phyloP scores from a whole-genome alignment of 2,329 filamentous ascomycete species.

The Pezicula rhizophila region DNA sequence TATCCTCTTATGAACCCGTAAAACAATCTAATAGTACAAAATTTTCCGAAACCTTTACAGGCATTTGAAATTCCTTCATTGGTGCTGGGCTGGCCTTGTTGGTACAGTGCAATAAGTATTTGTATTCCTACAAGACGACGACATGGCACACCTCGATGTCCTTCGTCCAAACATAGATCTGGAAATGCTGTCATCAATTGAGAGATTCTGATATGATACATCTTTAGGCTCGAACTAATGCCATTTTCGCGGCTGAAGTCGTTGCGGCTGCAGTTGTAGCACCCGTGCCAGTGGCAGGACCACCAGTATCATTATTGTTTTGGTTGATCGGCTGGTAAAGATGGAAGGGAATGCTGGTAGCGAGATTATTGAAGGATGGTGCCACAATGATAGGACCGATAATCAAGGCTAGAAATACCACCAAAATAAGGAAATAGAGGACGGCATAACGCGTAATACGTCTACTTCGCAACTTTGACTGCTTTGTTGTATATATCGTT shows the following conservation, averaged over 20 bases:
- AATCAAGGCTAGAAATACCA: conserved; percentile 78
- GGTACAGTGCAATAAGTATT: neutral
- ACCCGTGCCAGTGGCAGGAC: conserved; percentile 32
- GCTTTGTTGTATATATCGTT: conserved; percentile 97
- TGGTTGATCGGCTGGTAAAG: conserved; percentile 66
- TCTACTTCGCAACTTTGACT: conserved; percentile 89
- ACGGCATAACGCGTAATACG: conserved; percentile 94
- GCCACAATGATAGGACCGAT: conserved; percentile 72
- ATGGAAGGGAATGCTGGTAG: conserved; percentile 37
- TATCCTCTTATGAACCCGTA: neutral
- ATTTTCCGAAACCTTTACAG: no score
- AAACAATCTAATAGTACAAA: neutral
- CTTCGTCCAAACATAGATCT: neutral
- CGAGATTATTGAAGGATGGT: conserved; percentile 45
- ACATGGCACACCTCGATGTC: neutral
- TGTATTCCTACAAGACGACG: neutral
- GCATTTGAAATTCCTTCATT: neutral
- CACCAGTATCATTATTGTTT: conserved; percentile 45
- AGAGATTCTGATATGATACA: neutral
- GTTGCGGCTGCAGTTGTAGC: conserved; percentile 21
- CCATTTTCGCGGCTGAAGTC: neutral
- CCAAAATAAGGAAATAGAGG: conserved; percentile 80
- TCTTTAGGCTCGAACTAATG: neutral
- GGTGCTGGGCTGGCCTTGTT: neutral
- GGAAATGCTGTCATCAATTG: neutral